Conservation (phyloP, 352 stramenopile species). For the Peronospora farinosa region DNA sequence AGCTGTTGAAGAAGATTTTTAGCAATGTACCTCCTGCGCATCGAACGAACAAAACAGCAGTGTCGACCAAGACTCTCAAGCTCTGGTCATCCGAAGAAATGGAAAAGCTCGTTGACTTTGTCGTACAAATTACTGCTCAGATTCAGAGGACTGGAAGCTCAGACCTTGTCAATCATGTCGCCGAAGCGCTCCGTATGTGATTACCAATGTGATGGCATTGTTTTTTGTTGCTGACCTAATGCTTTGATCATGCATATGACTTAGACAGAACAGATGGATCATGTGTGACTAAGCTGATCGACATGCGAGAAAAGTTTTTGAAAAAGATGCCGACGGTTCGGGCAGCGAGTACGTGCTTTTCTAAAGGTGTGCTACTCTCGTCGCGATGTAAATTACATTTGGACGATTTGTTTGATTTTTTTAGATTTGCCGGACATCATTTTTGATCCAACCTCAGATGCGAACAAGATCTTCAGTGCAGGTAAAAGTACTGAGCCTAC, state of each 20-base stretch:
- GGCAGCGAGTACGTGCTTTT: constrained; percentile 37
- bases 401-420: background rate
- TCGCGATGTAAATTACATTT: background rate
- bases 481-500: constrained; percentile 23
- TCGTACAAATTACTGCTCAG: constrained; percentile 57
- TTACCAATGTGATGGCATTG: background rate
- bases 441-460: constrained; percentile 46
- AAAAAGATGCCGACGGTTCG: constrained; percentile 33
- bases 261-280: constrained; percentile 49
- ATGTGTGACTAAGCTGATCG: constrained; percentile 48
- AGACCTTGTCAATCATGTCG: constrained; percentile 29
- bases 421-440: constrained; percentile 52
- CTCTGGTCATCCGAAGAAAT: constrained; percentile 58
- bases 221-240: constrained; percentile 4
- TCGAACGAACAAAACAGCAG: constrained; percentile 15
- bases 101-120: constrained; percentile 43
- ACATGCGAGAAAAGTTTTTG: constrained; percentile 47
- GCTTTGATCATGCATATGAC: background rate
- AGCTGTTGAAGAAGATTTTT: constrained; percentile 47
- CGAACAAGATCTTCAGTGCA: constrained; percentile 65
- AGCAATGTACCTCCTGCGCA: constrained; percentile 33
- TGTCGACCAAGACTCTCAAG: constrained; percentile 31
- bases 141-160: constrained; percentile 48
- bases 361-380: background rate
- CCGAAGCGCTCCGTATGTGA: constrained; percentile 29